Base-by-base conservation (phyloP, 768 basidiomycete species). In the Panus rudis region DNA sequence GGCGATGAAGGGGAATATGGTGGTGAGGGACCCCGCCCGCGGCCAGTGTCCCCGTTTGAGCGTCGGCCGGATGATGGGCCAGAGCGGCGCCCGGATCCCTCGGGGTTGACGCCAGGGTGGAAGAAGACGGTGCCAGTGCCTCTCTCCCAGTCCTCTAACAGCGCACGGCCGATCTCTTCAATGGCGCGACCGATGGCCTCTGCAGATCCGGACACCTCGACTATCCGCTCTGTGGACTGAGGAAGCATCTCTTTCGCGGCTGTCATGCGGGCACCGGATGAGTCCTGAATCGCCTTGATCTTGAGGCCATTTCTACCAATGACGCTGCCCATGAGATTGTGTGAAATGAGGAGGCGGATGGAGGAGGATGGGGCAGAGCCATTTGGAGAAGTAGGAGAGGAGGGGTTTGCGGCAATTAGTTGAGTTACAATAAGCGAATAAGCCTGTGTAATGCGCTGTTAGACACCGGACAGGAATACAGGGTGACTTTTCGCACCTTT, bases 211-310 rank as follows among this genome's bases (percentile, higher is more conserved):
- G 97, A 91, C 37, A 99, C 90, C 64, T 98, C 96, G 43, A 99
- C 96, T 55, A 98, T 87, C 51, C 96, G 90, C 66, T 99, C 96
- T 37, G 96, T 99, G 24, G 94, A 98, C 66, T 98, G 96, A 24
- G 96, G 93, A 34, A 99, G 78, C 87, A 98, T 97, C 59, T 98
- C 96, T 66, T 98, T 98, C 48, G 90, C 89, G 33, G 96, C 96
- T 43, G 97, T 86, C 93, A 99, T 99, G 43, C 96, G 86, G 16
- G 92, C 92, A 39, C 92, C 92, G 28, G 94, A 94, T 37, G 76
- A 70, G 64, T 97, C 94, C 63, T 99, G 96, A 62, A 99, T 98
- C 58, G 92, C 88, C 70, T 98, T 97, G 66, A 99, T 98, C 79
- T 96, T 97, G 63, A 90, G 80, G 54, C 96, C 96, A 42, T 70